Conservation (phyloP, 352 stramenopile genomes). For the Pythium coloratum region DNA sequence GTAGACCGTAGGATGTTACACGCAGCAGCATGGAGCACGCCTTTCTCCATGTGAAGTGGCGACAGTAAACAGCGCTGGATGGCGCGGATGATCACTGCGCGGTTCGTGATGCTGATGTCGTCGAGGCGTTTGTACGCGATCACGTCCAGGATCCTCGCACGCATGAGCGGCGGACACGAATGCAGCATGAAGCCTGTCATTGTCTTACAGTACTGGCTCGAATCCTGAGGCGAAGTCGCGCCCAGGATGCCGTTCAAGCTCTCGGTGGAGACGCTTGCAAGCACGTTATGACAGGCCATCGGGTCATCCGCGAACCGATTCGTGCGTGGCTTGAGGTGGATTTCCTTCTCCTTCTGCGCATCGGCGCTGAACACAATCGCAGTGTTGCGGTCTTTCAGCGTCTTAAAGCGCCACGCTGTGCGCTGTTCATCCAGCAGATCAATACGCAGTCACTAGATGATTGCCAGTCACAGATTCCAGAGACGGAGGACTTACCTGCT, state of each 20-base stretch:
- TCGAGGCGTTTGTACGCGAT: conserved; percentile 59
- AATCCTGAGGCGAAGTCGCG: conserved; percentile 72
- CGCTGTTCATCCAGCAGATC: conserved; percentile 28
- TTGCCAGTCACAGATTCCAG: too few relatives aligned
- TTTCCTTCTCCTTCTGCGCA: conserved; percentile 69
- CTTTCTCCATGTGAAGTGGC: conserved; percentile 66
- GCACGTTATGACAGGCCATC: conserved; percentile 75
- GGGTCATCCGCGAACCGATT: conserved; percentile 59
- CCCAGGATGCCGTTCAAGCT: conserved; percentile 80
- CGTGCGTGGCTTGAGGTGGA: conserved; percentile 49
- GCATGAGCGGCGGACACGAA: conserved; percentile 55
- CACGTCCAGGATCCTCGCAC: conserved; percentile 74
- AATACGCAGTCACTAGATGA: too few relatives aligned
- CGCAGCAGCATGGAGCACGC: conserved; percentile 59
- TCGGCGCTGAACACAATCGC: conserved; percentile 77
- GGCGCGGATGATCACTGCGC: conserved; percentile 70
- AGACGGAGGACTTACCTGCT: conserved; percentile 38
- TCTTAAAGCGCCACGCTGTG: conserved; percentile 79
- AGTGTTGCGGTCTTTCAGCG: conserved; percentile 70
- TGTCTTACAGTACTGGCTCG: conserved; percentile 72
- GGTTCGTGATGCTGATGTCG: conserved; percentile 75
- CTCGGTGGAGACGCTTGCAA: conserved; percentile 48
- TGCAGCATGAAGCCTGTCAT: conserved; percentile 89
- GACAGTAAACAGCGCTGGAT: conserved; percentile 80
- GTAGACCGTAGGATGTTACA: conserved; percentile 74